Evolutionary conservation across 306 rosid species (phyloP), one percentile per base, ranked within the genome.

Genomic region (Vachellia collinsii): DNA sequence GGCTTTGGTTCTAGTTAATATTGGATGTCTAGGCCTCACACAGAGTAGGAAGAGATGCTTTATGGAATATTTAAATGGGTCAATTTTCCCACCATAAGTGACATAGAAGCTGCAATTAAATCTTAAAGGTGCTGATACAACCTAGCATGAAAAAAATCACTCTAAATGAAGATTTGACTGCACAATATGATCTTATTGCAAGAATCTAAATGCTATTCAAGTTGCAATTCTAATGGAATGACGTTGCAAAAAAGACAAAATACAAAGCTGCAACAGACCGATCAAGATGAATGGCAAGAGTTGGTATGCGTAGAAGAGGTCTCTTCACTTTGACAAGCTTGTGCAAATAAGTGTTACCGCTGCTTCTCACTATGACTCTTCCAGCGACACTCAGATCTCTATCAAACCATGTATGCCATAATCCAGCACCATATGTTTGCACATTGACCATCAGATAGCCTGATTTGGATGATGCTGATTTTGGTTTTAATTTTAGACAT

Each of bases 361-460:
- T 51, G 11, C 83, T 86, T 83, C 88, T 90, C 59, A 94, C 85
- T 84, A 94, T 89, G 65, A 93, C 97, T 79, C 99, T 88, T 59
- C 99, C 98, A 22, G 99, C 98, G 50, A 95, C 95, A 81, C 95
- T 93, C 84, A 95, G 87, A 85, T 95, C 99, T 85, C 99, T 89
- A 79, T 95, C 99, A 84, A 95, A 95, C 98, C 99, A 95, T 68
- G 98, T 95, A 77, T 95, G 91, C 99, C 99, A 95, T 71, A 95
- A 84, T 41, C 99, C 98, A 79, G 84, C 88, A 54, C 96, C 99
- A 85, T 95, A 95, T n/a, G 97, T 93, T 89, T 95, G 94, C 83
- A 93, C 99, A 85, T 86, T 90, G 74, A 93, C 90, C 98, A 95
- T 91, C 50, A 73, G 80, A 85, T 91, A 91, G 68, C 84, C 88